phyloP scores from a whole-genome alignment of 1,139 yeast species.

The Lodderomyces parapsilosis region DNA sequence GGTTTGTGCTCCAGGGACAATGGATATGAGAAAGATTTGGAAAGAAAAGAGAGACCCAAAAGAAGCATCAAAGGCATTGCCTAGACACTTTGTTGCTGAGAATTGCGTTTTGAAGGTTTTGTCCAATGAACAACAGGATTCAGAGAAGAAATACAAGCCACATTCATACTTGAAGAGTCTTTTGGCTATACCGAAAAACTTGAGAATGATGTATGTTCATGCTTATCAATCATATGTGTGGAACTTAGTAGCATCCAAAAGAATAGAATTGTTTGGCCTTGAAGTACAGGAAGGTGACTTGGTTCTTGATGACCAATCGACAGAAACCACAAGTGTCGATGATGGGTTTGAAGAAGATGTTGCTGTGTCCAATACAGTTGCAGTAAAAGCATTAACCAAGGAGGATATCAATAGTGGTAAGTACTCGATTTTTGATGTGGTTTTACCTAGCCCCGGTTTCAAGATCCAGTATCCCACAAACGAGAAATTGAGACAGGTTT shows the following conservation, averaged over 20 bases:
- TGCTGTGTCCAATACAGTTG: slow-evolving; percentile 48
- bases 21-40: slow-evolving; percentile 83
- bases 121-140: slow-evolving; percentile 42
- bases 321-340: slow-evolving; percentile 25
- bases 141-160: slow-evolving; percentile 44
- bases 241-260: slow-evolving; percentile 81
- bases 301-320: slow-evolving; percentile 42
- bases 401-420: slow-evolving; percentile 64
- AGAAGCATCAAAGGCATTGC: slow-evolving; percentile 71
- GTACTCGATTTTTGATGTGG: slow-evolving; percentile 76
- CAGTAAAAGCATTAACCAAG: slow-evolving; percentile 70
- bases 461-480: slow-evolving; percentile 82
- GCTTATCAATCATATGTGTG: slow-evolving; percentile 96
- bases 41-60: slow-evolving; percentile 66
- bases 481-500: slow-evolving; percentile 56
- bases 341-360: slow-evolving; percentile 65
- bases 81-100: slow-evolving; percentile 86
- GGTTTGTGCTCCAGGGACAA: slow-evolving; percentile 75
- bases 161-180: slow-evolving; percentile 73
- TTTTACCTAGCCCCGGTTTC: slow-evolving; percentile 92
- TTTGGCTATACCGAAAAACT: slow-evolving; percentile 87
- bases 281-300: slow-evolving; percentile 80
- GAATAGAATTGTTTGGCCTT: slow-evolving; percentile 71
- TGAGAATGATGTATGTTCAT: slow-evolving; percentile 93
- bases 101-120: slow-evolving; percentile 64